Base-by-base conservation (phyloP, 495 filamentous ascomycete genomes). In the Penicillium coffeae region DNA sequence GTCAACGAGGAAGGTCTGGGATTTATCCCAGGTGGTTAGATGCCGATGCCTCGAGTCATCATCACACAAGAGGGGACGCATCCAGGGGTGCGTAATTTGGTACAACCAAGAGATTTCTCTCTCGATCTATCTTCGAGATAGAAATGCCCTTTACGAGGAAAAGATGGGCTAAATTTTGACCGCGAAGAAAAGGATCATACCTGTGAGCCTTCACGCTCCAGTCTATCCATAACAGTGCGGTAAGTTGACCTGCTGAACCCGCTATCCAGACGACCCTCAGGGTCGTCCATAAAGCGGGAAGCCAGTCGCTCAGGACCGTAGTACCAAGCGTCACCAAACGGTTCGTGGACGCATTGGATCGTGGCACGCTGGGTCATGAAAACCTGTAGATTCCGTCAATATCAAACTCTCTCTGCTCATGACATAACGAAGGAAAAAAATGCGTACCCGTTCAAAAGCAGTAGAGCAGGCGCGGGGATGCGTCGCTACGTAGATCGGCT, bases 241-340 rank as follows among this genome's bases (percentile, higher is more conserved):
- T 82, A 98, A 1, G 88, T 95, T 22, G 81, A 81, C 16, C 85
- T 58, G 39, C 78, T 74, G 67, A 93, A 94, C 27, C 91, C 91
- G 55, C 82, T 90, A 39, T 81, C 76, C 35, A 77, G 47, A 50
- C 93, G 78, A 15, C 71, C 80, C 50, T 81, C 69, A 60, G 85
- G 81, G 59, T 96, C 87, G 21, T 86, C 60, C 45, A 81, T 83
- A 53, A 85, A 98, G 55, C 92, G 75, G 33, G 76, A 67, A 56
- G 84, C 84, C 47, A 96, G 76, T 36, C 90, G 75, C 69, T 98
- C 93, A 0, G 90, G 89, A 19, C 92, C 91, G 58, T 84, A 96
- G 69, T 98, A 96, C 68, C 89, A 98, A 47, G 90, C 88, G 63
- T 98, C 93, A 13, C 93, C 93, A 57, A 96, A 96, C 1, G 93